Conservation (phyloP, 805 yeast species). For the Saccharomyces paradoxus region DNA sequence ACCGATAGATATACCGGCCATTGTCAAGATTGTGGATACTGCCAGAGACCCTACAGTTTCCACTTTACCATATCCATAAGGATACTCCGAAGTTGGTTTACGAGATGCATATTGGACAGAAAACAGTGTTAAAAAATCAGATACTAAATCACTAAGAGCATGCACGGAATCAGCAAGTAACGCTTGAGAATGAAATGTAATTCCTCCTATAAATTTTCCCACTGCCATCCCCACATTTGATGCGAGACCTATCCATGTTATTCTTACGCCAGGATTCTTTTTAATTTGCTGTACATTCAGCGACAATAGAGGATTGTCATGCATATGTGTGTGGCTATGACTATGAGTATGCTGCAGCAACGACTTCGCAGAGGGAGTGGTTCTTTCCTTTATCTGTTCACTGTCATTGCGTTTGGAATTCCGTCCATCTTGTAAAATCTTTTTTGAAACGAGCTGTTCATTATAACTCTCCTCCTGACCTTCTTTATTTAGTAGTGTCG, state of each 20-base stretch:
- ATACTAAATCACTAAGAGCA: constrained; percentile 80
- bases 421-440: neutral
- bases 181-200: constrained; percentile 89
- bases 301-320: constrained; percentile 28
- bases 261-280: constrained; percentile 78
- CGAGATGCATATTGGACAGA: constrained; percentile 73
- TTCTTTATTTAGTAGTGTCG: neutral
- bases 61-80: constrained; percentile 86
- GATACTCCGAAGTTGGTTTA: constrained; percentile 52
- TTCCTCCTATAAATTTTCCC: constrained; percentile 83
- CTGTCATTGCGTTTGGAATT: neutral
- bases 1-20: constrained; percentile 88
- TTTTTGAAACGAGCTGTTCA: neutral
- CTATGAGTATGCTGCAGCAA: constrained; percentile 18
- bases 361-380: neutral
- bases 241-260: constrained; percentile 83
- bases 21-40: constrained; percentile 71
- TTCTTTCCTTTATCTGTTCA: neutral
- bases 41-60: constrained; percentile 88
- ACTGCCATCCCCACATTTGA: constrained; percentile 81
- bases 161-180: constrained; percentile 91
- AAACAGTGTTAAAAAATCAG: constrained; percentile 81
- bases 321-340: constrained; percentile 32
- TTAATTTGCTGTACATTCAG: constrained; percentile 38
- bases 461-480: neutral